A percentile compares a stretch with the other conserved stretches of the same genome.
phyloP scores from a whole-genome alignment of 2,329 filamentous ascomycete genomes.

The Colletotrichum sp. region DNA sequence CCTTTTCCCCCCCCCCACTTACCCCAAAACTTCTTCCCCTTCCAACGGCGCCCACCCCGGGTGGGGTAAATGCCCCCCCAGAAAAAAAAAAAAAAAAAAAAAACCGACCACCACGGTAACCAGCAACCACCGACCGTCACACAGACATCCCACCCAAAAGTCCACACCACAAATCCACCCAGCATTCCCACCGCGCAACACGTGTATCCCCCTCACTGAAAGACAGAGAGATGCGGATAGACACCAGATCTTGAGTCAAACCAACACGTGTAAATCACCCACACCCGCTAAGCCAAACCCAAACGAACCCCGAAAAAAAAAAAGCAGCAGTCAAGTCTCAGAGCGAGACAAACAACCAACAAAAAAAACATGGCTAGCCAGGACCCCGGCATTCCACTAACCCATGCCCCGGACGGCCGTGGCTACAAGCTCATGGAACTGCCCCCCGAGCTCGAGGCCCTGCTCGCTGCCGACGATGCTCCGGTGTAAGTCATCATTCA shows the following conservation, averaged over 20 bases:
- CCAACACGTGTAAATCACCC: neutral
- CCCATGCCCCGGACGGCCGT: constrained; percentile 51
- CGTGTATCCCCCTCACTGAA: neutral
- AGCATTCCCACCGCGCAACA: neutral
- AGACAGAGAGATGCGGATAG: neutral
- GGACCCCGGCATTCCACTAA: constrained; percentile 53
- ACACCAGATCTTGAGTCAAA: neutral
- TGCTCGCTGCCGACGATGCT: constrained; percentile 59
- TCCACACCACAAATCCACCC: neutral
- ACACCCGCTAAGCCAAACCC: neutral
- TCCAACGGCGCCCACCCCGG: too few relatives aligned
- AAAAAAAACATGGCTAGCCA: constrained; percentile 50
- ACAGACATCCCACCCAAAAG: neutral
- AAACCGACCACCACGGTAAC: neutral
- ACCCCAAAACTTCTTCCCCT: too few relatives aligned
- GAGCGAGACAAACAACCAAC: neutral
- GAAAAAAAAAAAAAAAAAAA: neutral
- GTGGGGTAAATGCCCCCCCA: too few relatives aligned
- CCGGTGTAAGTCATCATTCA: constrained; percentile 49
- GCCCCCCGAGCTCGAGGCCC: constrained; percentile 60
- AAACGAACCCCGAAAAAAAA: neutral
- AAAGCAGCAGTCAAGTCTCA: neutral
- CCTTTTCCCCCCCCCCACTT: too few relatives aligned
- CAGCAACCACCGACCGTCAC: neutral
- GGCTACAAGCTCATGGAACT: constrained; percentile 68